A percentile compares a stretch with the other conserved stretches of the same genome.
phyloP scores from a whole-genome alignment of 257 asterid genomes.

The Misopates orontium region DNA sequence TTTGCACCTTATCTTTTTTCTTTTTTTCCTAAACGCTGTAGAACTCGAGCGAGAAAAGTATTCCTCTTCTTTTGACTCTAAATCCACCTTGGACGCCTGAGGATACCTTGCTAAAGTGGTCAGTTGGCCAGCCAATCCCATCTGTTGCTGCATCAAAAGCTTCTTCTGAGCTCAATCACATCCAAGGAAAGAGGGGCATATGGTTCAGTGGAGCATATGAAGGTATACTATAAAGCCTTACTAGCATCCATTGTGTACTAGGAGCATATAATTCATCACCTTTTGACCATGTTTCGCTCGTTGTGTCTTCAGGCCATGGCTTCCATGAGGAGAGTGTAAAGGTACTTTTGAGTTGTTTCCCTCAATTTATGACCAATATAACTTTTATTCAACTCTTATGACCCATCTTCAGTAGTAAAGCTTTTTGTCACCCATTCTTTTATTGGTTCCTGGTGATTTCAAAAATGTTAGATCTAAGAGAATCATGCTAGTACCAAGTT shows the following conservation, averaged over 20 bases:
- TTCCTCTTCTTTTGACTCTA: constrained; percentile 74
- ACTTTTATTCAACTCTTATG: too few species aligned
- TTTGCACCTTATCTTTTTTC: too few species aligned
- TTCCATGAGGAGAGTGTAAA: constrained; percentile 77
- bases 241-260: too few species aligned
- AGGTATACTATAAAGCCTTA: constrained; percentile 38
- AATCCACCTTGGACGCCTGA: constrained; percentile 77
- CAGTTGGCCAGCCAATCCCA: constrained; percentile 90
- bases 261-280: too few species aligned
- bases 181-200: constrained; percentile 86
- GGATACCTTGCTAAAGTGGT: constrained; percentile 68
- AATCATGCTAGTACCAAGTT: too few species aligned
- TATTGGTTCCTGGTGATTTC: too few species aligned
- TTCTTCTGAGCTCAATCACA: constrained; percentile 55
- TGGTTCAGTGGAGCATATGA: constrained; percentile 99
- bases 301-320: constrained; percentile 58
- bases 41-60: constrained; percentile 66
- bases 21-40: constrained; percentile 2
- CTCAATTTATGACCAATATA: too few species aligned
- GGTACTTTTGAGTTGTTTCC: constrained; percentile 37
- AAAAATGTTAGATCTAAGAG: too few species aligned
- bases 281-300: too few species aligned
- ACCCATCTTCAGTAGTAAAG: too few species aligned
- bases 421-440: too few species aligned
- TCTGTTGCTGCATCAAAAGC: constrained; percentile 92